Evolutionary conservation across 306 rosid species (phyloP).

Genomic region (Inga leiocalycina): DNA sequence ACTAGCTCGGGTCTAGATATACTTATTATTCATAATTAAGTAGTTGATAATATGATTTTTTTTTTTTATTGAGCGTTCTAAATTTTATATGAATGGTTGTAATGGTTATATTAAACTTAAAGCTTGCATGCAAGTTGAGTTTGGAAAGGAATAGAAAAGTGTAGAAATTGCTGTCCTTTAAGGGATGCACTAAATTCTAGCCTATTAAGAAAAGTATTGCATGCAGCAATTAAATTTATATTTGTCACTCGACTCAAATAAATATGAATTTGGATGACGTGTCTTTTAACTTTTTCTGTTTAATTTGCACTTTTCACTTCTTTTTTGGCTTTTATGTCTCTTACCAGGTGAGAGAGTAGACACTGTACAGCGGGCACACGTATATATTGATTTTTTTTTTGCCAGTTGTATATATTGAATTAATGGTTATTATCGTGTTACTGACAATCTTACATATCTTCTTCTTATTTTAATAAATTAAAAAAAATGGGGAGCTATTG

Average conservation of each 20-base stretch:
- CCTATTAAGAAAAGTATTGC: background rate
- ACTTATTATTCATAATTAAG: background rate
- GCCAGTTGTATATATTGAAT: background rate
- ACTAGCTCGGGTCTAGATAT: too few relatives aligned
- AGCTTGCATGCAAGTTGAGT: constrained; percentile 18
- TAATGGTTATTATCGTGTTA: background rate
- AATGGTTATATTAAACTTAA: background rate
- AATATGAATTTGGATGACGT: background rate
- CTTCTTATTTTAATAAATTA: background rate
- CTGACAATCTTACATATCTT: background rate
- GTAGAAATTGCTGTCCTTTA: constrained; percentile 15
- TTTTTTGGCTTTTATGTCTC: background rate
- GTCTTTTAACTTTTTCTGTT: background rate
- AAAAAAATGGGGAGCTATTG: background rate
- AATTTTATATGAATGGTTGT: background rate
- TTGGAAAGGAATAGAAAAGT: constrained; percentile 25
- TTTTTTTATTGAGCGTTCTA: too few relatives aligned
- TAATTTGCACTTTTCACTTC: background rate
- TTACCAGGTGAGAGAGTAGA: background rate
- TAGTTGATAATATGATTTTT: background rate
- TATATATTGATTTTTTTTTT: background rate
- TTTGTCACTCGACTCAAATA: background rate
- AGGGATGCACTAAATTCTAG: background rate
- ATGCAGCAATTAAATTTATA: background rate
- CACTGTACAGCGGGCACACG: background rate